Base-by-base conservation (phyloP, 2,329 filamentous ascomycete species). In the Aspergillus carbonarius region DNA sequence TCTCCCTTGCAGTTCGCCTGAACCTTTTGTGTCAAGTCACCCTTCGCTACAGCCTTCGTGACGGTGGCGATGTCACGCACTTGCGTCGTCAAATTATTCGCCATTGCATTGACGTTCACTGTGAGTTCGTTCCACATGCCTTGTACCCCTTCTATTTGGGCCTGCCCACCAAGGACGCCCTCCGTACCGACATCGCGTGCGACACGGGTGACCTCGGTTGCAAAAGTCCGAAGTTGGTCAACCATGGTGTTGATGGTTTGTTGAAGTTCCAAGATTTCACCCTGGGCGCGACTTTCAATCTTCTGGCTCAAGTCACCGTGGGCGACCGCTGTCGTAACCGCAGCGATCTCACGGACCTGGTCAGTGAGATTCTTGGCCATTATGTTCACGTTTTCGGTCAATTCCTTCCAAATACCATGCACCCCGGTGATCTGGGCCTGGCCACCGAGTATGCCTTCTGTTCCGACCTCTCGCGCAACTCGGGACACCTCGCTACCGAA, bases 401-500 rank as follows among this genome's bases (percentile, higher is more conserved):
- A 81, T 79, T 98, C 93, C 72, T 96, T 96, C 93, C 93, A 98
- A 61, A 96, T 96, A 70, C 93, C 93, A 75, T 95, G 92, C 57
- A 98, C 93, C 57, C 93, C 93, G 65, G 92, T 90, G 62, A 98
- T 93, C 74, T 92, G 89, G 59, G 93, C 93, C 75, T 98, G 93
- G 44, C 93, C 93, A 69, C 93, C 93, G 42, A 98, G 87, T 63
- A 95, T 89, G 71, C 93, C 93, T 76, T 98, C 93, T 12, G 93
- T 98, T 67, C 93, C 93, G 80, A 98, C 93, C 77, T 98, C 93
- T 74, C 92, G 90, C 54, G 93, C 93, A 66, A 98, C 88, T 66
- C 92, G 89, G 34, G 93, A 97, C 70, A 98, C 93, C 79, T 98
- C 93, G 76, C 91, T 96, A 64, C 93, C 93, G 76, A 98, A 98